Percentiles rank a stretch among this genome's conserved stretches.
Evolutionary conservation across 495 filamentous ascomycete genomes (phyloP).

Genomic region (Podospora anserina): DNA sequence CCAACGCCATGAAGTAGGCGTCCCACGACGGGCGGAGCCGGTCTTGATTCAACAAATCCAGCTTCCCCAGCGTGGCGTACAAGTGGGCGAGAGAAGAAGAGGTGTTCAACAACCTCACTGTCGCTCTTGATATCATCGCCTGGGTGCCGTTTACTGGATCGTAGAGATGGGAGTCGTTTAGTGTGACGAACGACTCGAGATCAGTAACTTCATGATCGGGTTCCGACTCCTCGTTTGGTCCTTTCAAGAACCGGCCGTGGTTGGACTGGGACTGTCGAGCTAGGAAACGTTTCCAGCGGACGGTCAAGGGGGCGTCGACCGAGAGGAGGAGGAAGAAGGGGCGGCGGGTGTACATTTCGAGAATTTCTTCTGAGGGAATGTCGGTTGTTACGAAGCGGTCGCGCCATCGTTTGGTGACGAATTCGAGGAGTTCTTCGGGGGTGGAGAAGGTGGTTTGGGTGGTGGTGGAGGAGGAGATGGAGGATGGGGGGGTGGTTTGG

Average conservation of each 20-base stretch:
- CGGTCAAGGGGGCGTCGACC: conserved; percentile 80
- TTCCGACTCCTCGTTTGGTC: not conserved
- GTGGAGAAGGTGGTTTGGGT: conserved; percentile 50
- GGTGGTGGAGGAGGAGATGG: conserved; percentile 6
- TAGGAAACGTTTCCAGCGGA: conserved; percentile 73
- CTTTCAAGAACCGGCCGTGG: not conserved
- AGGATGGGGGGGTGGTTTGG: not conserved
- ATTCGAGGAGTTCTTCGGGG: conserved; percentile 66
- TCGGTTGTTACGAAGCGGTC: conserved; percentile 79
- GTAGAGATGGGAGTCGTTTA: conserved; percentile 77
- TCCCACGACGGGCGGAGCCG: conserved; percentile 93
- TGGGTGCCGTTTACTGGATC: conserved; percentile 61
- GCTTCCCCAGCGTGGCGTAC: conserved; percentile 59
- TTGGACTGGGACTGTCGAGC: conserved; percentile 17
- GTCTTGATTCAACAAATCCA: conserved; percentile 73
- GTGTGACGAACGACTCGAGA: conserved; percentile 72
- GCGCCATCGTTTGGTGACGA: conserved; percentile 80
- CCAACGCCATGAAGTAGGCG: conserved; percentile 94
- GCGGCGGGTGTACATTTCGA: conserved; percentile 70
- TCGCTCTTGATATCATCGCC: conserved; percentile 71
- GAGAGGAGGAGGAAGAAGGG: conserved; percentile 92
- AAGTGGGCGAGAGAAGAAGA: conserved; percentile 67
- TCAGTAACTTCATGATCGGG: conserved; percentile 57
- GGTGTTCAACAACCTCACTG: conserved; percentile 81
- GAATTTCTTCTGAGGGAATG: conserved; percentile 61